phyloP scores from a whole-genome alignment of 176 grass and related monocot genomes.

The Alloteropsis semialata region DNA sequence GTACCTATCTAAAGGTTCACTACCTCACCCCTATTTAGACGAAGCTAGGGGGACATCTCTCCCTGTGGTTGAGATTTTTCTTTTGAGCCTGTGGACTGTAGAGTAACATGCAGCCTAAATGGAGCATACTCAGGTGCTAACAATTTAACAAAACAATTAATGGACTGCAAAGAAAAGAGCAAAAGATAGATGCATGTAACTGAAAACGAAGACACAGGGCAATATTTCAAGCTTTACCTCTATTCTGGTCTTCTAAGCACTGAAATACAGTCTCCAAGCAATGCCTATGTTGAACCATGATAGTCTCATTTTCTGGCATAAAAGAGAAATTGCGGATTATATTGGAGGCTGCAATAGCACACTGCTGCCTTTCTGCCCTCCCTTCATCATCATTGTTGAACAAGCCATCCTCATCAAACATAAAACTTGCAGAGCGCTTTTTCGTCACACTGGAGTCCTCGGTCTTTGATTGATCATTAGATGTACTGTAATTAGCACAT shows the following conservation, averaged over 20 bases:
- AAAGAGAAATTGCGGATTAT: constrained; percentile 99
- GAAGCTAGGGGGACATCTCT: not conserved
- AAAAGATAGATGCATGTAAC: not conserved
- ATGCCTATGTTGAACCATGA: constrained; percentile 97
- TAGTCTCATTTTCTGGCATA: constrained; percentile 95
- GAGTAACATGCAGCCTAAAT: not conserved
- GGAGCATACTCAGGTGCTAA: not conserved
- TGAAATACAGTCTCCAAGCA: constrained; percentile 98
- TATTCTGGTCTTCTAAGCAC: constrained; percentile 88
- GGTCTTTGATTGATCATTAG: constrained; percentile 49
- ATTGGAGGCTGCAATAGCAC: constrained; percentile 92
- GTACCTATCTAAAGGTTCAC: not conserved
- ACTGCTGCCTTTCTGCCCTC: constrained; percentile 75
- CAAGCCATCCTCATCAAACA: constrained; percentile 88
- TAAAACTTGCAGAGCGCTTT: constrained; percentile 62
- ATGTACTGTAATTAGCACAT: constrained; percentile 30
- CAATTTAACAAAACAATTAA: too few species aligned
- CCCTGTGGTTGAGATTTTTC: not conserved
- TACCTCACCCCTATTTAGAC: not conserved
- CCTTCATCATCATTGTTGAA: constrained; percentile 97
- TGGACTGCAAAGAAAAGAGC: constrained; percentile 1
- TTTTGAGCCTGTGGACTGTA: not conserved
- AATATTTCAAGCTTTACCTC: constrained; percentile 45
- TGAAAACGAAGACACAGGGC: not conserved
- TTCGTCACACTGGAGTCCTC: constrained; percentile 47